Evolutionary conservation across 2,329 filamentous ascomycete genomes (phyloP), one percentile per base, ranked within the genome.

Genomic region (Trichoderma brevicompactum): DNA sequence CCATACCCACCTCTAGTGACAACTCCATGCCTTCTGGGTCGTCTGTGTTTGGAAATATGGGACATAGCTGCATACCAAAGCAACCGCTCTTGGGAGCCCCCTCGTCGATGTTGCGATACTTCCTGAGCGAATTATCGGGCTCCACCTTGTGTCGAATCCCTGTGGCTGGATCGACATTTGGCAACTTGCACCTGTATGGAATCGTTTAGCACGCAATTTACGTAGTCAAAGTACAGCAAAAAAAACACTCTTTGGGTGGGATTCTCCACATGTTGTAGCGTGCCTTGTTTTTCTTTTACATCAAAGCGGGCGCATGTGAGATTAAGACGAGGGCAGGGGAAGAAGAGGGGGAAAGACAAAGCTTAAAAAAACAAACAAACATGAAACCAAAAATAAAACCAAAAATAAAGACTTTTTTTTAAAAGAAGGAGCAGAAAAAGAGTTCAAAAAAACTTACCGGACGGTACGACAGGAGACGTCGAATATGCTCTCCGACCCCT

Each of bases 61-160:
- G 88, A 44, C 85, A 87, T 66, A 90, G 76, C 74, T 89, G 87
- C 85, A 91, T 88, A 6, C 88, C 88, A 32, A 90, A 72, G 68
- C 87, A 89, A 0, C 86, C 85, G 61, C 75, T 78, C 53, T 78
- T 80, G 34, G 83, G 83, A 0, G 85, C 84, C 2, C 88, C 88
- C 19, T 81, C 76, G 72, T 90, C 88, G 28, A 90, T 84, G 9
- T 85, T 79, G 12, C 88, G 82, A 68, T 83, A 82, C 67, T 82
- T 82, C 40, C 86, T 79, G 66, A 91, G 77, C 0, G 87, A 85
- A 61, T 77, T 79, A 71, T 87, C 85, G 0, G 88, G 86, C 75
- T 89, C 83, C 36, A 76, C 73, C 23, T 74, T 72, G 72, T 89
- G 85, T 23, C 82, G 81, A 44, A 82, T 72, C n/a, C 84, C 90